These are phyloP conservation scores for Acrocalymma vagum DNA, from an alignment of 2,329 filamentous ascomycete genomes.

Conservation along the genomic window DNA sequence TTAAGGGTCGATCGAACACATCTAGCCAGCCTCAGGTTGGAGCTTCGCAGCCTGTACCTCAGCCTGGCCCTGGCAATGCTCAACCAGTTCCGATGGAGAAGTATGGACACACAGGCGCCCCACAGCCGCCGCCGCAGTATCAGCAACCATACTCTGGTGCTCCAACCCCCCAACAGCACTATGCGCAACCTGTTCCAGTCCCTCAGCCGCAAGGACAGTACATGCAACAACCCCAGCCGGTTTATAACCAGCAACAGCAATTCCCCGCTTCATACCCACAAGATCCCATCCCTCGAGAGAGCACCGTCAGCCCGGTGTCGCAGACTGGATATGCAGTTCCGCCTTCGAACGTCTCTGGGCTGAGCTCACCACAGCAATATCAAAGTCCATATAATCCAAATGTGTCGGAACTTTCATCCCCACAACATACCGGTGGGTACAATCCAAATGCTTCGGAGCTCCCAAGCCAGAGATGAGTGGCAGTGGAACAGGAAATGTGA, in stretches of 20 bases:
- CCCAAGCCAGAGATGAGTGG: not conserved
- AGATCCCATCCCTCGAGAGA: constrained; percentile 14
- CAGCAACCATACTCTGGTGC: too few species aligned
- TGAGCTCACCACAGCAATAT: constrained; percentile 9
- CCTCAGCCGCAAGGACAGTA: constrained; percentile 3
- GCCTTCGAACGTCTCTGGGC: constrained; percentile 1
- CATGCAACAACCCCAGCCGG: not conserved
- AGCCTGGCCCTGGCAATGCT: constrained; percentile 8
- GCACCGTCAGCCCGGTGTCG: constrained; percentile 17
- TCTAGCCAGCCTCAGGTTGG: not conserved
- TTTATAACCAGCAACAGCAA: constrained; percentile 7
- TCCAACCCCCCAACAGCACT: constrained; percentile 9
- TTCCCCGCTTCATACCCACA: constrained; percentile 6
- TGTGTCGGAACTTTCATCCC: constrained; percentile 5
- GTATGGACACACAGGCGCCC: constrained; percentile 5
- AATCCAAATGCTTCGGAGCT: constrained; percentile 6
- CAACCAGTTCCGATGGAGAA: constrained; percentile 15
- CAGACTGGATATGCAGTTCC: constrained; percentile 5
- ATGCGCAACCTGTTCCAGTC: constrained; percentile 9
- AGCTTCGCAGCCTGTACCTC: constrained; percentile 4
- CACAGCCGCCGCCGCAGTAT: constrained; percentile 1
- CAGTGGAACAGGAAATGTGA: too few species aligned
- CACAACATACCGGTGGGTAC: constrained; percentile 4
- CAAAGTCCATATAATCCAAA: constrained; percentile 4
- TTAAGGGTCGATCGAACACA: constrained; percentile 8